phyloP scores from a whole-genome alignment of 352 stramenopile species.

The Globisporangium mamillatum region DNA sequence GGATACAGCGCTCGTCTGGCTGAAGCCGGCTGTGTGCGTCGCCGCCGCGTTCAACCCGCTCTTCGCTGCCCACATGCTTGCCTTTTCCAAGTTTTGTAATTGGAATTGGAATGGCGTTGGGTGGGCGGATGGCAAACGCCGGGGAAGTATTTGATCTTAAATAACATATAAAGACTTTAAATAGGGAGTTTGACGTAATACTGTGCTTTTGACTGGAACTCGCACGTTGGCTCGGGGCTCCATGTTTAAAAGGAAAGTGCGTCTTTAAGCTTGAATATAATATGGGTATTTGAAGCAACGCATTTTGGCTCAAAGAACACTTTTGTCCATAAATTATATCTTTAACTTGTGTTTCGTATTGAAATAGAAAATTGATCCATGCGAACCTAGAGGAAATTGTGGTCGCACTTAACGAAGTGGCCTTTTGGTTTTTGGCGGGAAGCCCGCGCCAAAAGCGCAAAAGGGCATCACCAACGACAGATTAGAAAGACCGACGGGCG shows the following conservation, averaged over 20 bases:
- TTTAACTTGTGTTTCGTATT: not conserved
- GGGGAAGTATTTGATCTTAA: not conserved
- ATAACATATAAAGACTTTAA: not conserved
- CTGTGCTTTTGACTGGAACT: not conserved
- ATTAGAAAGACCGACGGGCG: not conserved
- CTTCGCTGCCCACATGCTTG: conserved; percentile 6
- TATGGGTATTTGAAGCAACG: not conserved
- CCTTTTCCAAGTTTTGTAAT: not conserved
- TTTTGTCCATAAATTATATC: not conserved
- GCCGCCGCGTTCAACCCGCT: not conserved
- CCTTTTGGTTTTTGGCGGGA: conserved; percentile 4
- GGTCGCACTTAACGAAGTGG: not conserved
- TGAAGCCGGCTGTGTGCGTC: not conserved
- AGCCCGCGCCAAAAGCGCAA: not conserved
- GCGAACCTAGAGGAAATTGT: not conserved
- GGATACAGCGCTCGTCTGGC: not conserved
- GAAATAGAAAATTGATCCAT: not conserved
- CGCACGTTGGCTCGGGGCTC: not conserved
- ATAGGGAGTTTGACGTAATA: not conserved
- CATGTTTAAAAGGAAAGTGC: not conserved
- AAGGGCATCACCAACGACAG: not conserved
- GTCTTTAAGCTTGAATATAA: not conserved
- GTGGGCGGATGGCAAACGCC: not conserved
- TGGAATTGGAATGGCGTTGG: conserved; percentile 1
- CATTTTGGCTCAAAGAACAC: not conserved